These are phyloP conservation scores for Metschnikowia aberdeeniae DNA, from an alignment of 805 yeast species.

Conservation along the genomic window DNA sequence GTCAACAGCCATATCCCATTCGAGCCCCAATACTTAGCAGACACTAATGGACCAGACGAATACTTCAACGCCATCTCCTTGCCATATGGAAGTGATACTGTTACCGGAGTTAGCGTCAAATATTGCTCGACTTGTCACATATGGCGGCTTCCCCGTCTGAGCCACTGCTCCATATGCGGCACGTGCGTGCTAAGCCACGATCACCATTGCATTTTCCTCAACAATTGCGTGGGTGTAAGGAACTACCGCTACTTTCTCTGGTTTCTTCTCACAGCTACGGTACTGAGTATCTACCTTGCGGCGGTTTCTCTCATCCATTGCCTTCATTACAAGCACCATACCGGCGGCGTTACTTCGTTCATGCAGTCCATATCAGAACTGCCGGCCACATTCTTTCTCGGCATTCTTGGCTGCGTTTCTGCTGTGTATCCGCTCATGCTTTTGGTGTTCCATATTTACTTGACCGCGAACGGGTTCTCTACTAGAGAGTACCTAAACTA, in stretches of 20 bases:
- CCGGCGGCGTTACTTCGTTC: constrained; percentile 3
- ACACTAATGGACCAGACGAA: constrained; percentile 47
- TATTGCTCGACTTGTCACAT: constrained; percentile 52
- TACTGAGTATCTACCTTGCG: constrained; percentile 17
- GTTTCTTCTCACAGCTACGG: constrained; percentile 24
- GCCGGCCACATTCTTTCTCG: constrained; percentile 48
- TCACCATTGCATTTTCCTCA: constrained; percentile 67
- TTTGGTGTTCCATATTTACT: constrained; percentile 48
- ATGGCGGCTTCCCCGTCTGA: constrained; percentile 70
- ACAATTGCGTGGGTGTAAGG: constrained; percentile 40
- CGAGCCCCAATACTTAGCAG: constrained; percentile 4
- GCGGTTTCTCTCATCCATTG: constrained; percentile 14
- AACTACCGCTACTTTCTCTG: constrained; percentile 35
- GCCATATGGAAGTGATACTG: constrained; percentile 19
- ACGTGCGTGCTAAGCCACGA: constrained; percentile 63
- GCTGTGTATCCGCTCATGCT: constrained; percentile 56
- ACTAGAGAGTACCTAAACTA: constrained; percentile 68
- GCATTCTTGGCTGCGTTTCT: constrained; percentile 43
- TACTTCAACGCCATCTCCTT: constrained; percentile 22
- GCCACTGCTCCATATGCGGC: constrained; percentile 69
- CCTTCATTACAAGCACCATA: constrained; percentile 13
- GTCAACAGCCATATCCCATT: constrained; percentile 55
- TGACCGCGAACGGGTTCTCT: constrained; percentile 57
- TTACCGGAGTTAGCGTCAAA: constrained; percentile 41
- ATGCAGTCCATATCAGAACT: constrained; percentile 8